Conservation (phyloP, 495 filamentous ascomycete species). For the Trichoderma asperelloides region DNA sequence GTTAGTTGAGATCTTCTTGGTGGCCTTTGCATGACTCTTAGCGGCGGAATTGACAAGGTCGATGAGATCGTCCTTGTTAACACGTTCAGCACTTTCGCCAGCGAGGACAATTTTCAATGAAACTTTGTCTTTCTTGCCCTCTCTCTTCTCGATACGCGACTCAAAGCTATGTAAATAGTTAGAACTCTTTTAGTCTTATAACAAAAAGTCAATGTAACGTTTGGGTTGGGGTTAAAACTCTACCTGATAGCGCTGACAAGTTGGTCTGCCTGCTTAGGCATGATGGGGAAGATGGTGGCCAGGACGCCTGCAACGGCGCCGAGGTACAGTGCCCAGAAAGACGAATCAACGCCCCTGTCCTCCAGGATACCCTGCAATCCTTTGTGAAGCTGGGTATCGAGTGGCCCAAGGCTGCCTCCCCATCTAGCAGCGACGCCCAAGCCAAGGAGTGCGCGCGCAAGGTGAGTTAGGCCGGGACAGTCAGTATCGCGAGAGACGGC, state of each 20-base stretch:
- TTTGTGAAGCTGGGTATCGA: slow-evolving; percentile 31
- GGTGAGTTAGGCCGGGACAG: slow-evolving; percentile 64
- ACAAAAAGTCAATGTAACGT: neutral
- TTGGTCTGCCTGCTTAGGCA: slow-evolving; percentile 17
- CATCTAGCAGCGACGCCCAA: slow-evolving; percentile 70
- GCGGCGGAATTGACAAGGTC: slow-evolving; percentile 6
- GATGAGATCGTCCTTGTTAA: neutral
- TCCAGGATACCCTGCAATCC: slow-evolving; percentile 30
- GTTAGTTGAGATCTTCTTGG: neutral
- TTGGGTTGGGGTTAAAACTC: slow-evolving; percentile 7
- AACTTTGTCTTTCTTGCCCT: slow-evolving; percentile 9
- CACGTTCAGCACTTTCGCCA: neutral
- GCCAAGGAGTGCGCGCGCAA: slow-evolving; percentile 59
- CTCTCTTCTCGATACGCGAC: neutral
- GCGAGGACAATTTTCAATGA: slow-evolving; percentile 6
- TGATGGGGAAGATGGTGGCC: slow-evolving; percentile 24
- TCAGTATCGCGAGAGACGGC: slow-evolving; percentile 62
- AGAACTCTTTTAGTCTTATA: neutral
- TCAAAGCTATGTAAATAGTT: slow-evolving; percentile 6
- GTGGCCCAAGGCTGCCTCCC: slow-evolving; percentile 52
- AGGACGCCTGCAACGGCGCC: slow-evolving; percentile 30
- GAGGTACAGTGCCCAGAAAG: slow-evolving; percentile 38
- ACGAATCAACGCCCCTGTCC: slow-evolving; percentile 22
- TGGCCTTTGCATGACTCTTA: slow-evolving; percentile 4
- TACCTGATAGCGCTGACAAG: slow-evolving; percentile 25